A percentile compares a stretch with the other conserved stretches of the same genome.
phyloP scores from a whole-genome alignment of 495 filamentous ascomycete genomes.

The Neurospora hispaniola region DNA sequence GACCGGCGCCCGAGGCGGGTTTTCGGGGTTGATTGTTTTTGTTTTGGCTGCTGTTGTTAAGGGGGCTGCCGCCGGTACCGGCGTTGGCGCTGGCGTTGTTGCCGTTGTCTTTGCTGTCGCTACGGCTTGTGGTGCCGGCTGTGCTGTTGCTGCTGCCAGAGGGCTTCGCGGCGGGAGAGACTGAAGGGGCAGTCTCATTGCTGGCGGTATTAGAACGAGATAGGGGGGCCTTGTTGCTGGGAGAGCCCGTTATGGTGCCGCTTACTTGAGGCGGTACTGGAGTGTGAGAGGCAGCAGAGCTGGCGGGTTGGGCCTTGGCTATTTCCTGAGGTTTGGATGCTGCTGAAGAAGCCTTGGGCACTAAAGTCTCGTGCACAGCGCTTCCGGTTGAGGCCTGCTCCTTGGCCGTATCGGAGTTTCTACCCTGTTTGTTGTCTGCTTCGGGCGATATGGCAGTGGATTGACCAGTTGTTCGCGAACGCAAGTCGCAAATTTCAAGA shows the following conservation, averaged over 20 bases:
- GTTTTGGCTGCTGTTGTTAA: slow-evolving; percentile 1
- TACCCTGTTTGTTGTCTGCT: not conserved
- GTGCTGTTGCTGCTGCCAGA: slow-evolving; percentile 2
- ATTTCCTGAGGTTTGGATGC: not conserved
- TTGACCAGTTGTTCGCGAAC: slow-evolving; percentile 18
- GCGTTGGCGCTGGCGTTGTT: not conserved
- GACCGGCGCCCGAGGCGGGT: slow-evolving; percentile 20
- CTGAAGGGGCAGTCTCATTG: not conserved
- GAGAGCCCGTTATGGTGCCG: not conserved
- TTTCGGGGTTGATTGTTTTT: slow-evolving; percentile 17
- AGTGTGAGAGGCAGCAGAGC: slow-evolving; percentile 3
- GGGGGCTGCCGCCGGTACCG: slow-evolving; percentile 1
- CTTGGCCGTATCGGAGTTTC: slow-evolving; percentile 1
- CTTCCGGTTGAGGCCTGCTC: slow-evolving; percentile 3
- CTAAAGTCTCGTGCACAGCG: slow-evolving; percentile 1
- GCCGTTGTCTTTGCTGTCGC: slow-evolving; percentile 6
- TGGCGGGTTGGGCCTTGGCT: not conserved
- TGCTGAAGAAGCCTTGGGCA: not conserved
- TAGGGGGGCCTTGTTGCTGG: not conserved
- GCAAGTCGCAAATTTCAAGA: slow-evolving; percentile 12
- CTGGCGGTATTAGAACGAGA: not conserved
- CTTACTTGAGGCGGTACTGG: not conserved
- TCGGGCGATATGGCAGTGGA: slow-evolving; percentile 14
- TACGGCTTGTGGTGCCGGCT: slow-evolving; percentile 2
- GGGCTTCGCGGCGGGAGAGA: not conserved